Evolutionary conservation across 169 alveolate species (phyloP).

Genomic region (Nephromyces sp.): DNA sequence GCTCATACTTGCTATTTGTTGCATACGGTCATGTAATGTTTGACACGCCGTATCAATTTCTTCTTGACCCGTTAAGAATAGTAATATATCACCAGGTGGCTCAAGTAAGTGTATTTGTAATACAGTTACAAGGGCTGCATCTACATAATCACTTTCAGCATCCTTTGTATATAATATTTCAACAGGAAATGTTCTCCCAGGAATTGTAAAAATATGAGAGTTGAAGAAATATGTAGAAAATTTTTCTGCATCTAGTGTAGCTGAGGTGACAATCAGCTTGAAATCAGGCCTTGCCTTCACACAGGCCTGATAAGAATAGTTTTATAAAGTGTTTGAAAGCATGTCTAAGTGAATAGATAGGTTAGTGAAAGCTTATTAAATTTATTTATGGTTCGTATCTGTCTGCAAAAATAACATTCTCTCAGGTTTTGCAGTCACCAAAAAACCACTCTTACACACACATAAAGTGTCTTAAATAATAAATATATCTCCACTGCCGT

Average conservation of each 20-base stretch:
- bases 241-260: slow-evolving; percentile 92
- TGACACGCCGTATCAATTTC: slow-evolving; percentile 97
- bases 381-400: no score
- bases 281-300: slow-evolving; percentile 80
- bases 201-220: slow-evolving; percentile 93
- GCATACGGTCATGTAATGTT: slow-evolving; percentile 80
- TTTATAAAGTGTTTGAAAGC: not conserved
- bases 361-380: not conserved
- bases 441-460: no score
- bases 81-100: slow-evolving; percentile 95
- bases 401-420: no score
- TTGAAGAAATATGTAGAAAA: slow-evolving; percentile 89
- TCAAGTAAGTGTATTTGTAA: slow-evolving; percentile 90
- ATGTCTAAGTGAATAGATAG: not conserved
- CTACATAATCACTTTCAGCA: slow-evolving; percentile 96
- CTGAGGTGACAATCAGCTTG: slow-evolving; percentile 97
- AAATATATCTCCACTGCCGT: no score
- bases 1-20: slow-evolving; percentile 77
- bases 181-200: slow-evolving; percentile 96
- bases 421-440: no score
- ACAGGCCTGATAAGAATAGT: slow-evolving; percentile 54
- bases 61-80: slow-evolving; percentile 98
- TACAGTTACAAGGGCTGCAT: slow-evolving; percentile 92
- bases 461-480: no score
- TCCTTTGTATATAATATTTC: slow-evolving; percentile 87